These are phyloP conservation scores for Aspergillus viridinutans DNA, from an alignment of 2,329 filamentous ascomycete species.

Conservation along the genomic window DNA sequence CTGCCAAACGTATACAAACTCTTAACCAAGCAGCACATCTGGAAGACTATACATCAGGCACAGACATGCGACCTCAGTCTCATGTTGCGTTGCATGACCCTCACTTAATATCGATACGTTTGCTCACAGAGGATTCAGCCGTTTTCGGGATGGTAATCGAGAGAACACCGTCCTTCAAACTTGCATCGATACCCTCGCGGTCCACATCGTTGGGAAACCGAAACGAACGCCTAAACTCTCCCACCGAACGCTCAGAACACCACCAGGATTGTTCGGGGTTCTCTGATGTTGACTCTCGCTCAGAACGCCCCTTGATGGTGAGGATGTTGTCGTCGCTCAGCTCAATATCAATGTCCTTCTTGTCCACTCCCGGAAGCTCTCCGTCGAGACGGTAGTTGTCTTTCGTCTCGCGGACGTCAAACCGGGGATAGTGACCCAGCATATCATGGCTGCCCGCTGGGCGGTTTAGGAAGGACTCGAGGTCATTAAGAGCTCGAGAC, in stretches of 20 bases:
- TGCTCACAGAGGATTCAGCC: not conserved
- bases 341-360: constrained; percentile 45
- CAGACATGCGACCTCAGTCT: too few relatives aligned
- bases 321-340: constrained; percentile 46
- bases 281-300: constrained; percentile 24
- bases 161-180: not conserved
- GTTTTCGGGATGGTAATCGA: not conserved
- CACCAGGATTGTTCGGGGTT: not conserved
- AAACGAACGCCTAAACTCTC: not conserved
- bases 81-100: too few relatives aligned
- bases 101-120: not conserved
- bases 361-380: constrained; percentile 45
- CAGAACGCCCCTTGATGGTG: constrained; percentile 41
- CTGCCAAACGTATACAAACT: too few relatives aligned
- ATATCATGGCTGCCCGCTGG: not conserved
- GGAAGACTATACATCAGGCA: too few relatives aligned
- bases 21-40: too few relatives aligned
- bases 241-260: not conserved
- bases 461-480: not conserved
- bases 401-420: constrained; percentile 45
- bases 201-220: not conserved
- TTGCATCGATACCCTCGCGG: not conserved
- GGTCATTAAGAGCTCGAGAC: not conserved
- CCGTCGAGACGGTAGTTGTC: constrained; percentile 45
- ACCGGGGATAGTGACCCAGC: constrained; percentile 28